Conservation (phyloP, 1,284 basidiomycete species). For the Hymenochaete sp. region DNA sequence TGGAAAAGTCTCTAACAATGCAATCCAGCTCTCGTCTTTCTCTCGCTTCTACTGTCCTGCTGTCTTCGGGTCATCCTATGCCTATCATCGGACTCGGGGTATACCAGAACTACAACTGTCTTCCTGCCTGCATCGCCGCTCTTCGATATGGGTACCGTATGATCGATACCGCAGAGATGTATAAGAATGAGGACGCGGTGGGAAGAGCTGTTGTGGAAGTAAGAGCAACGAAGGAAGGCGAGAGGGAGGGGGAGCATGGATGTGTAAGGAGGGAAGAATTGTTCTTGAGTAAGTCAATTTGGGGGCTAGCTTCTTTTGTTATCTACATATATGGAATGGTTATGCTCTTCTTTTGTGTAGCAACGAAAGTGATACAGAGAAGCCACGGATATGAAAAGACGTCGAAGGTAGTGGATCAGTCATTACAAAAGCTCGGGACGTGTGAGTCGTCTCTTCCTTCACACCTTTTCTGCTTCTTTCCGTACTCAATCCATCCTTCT, state of each 20-base stretch:
- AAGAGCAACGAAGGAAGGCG: slow-evolving; percentile 32
- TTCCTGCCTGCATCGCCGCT: slow-evolving; percentile 33
- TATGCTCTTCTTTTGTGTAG: slow-evolving; percentile 21
- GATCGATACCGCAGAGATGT: slow-evolving; percentile 38
- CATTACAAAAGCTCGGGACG: slow-evolving; percentile 33
- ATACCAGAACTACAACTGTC: slow-evolving; percentile 35
- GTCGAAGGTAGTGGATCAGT: slow-evolving; percentile 30
- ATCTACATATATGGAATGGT: background rate
- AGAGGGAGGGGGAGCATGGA: background rate
- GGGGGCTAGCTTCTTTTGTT: background rate
- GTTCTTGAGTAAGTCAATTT: background rate
- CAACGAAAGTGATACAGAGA: slow-evolving; percentile 38
- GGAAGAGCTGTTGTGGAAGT: slow-evolving; percentile 36
- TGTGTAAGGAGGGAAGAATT: no score
- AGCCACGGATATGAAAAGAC: slow-evolving; percentile 34
- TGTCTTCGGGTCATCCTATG: slow-evolving; percentile 24
- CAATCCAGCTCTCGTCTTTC: background rate
- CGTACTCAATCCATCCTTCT: background rate
- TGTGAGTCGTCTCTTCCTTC: slow-evolving; percentile 24
- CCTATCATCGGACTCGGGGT: slow-evolving; percentile 45
- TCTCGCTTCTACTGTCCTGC: slow-evolving; percentile 12
- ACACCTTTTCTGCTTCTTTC: background rate
- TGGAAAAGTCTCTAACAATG: no score
- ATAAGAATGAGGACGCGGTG: slow-evolving; percentile 48
- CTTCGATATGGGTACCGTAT: slow-evolving; percentile 38